Base-by-base conservation (phyloP, 768 basidiomycete species). In the Podaxis carcinomalis region DNA sequence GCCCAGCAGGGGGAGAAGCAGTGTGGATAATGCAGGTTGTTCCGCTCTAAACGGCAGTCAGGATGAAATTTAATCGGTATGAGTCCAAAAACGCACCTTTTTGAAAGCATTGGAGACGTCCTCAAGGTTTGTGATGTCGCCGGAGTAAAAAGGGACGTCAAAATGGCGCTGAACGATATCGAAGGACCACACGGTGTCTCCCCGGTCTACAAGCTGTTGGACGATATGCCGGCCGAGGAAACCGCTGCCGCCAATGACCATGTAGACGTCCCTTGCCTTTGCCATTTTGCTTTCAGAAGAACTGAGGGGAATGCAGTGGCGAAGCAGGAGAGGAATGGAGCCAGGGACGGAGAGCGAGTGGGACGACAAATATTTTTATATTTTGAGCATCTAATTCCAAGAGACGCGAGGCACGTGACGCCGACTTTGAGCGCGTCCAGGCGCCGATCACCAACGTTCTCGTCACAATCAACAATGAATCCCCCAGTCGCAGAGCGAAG, bases 1-100 rank as follows among this genome's bases (percentile, higher is more conserved):
- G 65, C 55, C 79, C 81, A 13, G 84, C 91, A 65, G 86, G 89
- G 4, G 84, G 84, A 5, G 95, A 95, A 16, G 95, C 97, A 9
- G 95, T 98, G 73, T 99, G 97, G 63, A 99, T 93, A 64, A 98
- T 90, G 68, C 90, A 92, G 0, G 93, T 95, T 27, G 93, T 82
- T 40, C 87, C 86, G 63, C 88, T 89, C 90, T 93, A 63, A 0
- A 57, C 37, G 52, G 52, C 7, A 59, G 58, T 56, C 32, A 60
- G 35, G 32, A 37, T 25, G 51, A 42, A 59, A 65, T 59, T 5
- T 21, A 21, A 35, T 51, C 9, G 1, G 21, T 49, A 53, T 46
- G 23, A 11, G 54, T 51, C 36, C n/a, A n/a, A 6, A 32, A 23
- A 73, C 82, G 49, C 55, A 90, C 91, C 80, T 89, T 90, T 69